These are phyloP conservation scores for Trifolium repens DNA, from an alignment of 306 rosid species.

Conservation along the genomic window DNA sequence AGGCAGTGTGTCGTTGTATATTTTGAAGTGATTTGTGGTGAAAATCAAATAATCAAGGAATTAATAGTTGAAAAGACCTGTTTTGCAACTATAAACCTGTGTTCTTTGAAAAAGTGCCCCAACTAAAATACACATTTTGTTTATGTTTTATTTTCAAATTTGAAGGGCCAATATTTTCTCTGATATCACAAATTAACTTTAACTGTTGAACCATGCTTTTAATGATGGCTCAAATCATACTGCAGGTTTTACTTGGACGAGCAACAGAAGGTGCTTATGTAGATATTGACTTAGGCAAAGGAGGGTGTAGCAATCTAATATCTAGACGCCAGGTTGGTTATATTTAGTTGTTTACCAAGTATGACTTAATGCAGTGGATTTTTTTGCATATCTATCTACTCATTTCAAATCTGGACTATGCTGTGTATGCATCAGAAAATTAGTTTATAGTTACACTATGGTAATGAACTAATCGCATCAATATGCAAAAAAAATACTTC, in stretches of 20 bases:
- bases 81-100: constrained; percentile 26
- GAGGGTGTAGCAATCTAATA: constrained; percentile 67
- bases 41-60: constrained; percentile 17
- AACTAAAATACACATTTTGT: constrained; percentile 1
- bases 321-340: constrained; percentile 89
- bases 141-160: background rate
- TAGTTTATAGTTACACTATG: constrained; percentile 11
- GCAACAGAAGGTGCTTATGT: constrained; percentile 69
- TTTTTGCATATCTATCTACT: constrained; percentile 27
- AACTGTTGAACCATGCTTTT: constrained; percentile 32
- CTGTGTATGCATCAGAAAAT: constrained; percentile 18
- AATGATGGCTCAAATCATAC: constrained; percentile 8
- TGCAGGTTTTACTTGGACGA: constrained; percentile 93
- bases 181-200: constrained; percentile 30
- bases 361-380: constrained; percentile 24
- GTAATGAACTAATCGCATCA: constrained; percentile 28
- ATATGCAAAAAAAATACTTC: constrained; percentile 3
- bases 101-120: constrained; percentile 23
- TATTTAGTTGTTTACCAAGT: constrained; percentile 16
- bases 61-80: constrained; percentile 19
- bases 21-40: constrained; percentile 33
- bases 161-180: constrained; percentile 4
- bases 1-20: constrained; percentile 28
- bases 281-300: constrained; percentile 92
- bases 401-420: constrained; percentile 8